phyloP scores from a whole-genome alignment of 2,329 filamentous ascomycete species.

The Cladosporium cucumerinum region DNA sequence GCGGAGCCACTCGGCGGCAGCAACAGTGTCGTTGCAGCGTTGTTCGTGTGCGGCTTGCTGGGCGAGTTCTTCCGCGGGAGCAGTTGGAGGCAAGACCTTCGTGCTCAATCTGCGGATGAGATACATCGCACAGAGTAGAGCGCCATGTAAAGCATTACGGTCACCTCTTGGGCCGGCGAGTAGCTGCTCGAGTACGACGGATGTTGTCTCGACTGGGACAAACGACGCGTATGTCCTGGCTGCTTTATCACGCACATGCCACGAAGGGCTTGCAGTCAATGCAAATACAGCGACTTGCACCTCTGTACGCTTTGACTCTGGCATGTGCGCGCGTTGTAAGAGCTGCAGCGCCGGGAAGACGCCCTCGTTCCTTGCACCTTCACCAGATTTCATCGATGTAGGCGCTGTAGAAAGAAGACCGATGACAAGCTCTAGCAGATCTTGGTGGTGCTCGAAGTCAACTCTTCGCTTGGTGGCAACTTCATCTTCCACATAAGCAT shows the following conservation, averaged over 20 bases:
- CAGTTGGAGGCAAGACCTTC: neutral
- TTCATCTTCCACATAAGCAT: slow-evolving; percentile 59
- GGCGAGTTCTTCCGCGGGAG: neutral
- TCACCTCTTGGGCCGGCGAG: slow-evolving; percentile 4
- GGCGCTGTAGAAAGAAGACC: slow-evolving; percentile 49
- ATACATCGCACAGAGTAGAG: slow-evolving; percentile 32
- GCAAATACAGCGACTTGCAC: slow-evolving; percentile 58
- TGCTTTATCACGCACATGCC: slow-evolving; percentile 79
- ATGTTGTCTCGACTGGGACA: slow-evolving; percentile 18
- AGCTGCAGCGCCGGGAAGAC: slow-evolving; percentile 84
- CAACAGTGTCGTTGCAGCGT: neutral
- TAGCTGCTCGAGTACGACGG: slow-evolving; percentile 13
- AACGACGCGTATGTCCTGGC: slow-evolving; percentile 61
- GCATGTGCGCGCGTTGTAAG: slow-evolving; percentile 67
- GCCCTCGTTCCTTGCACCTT: slow-evolving; percentile 50
- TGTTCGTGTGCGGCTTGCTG: neutral
- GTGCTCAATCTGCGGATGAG: slow-evolving; percentile 16
- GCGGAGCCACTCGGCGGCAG: slow-evolving; percentile 10
- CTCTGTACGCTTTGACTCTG: slow-evolving; percentile 52
- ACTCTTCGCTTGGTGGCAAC: slow-evolving; percentile 51
- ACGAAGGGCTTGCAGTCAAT: slow-evolving; percentile 67
- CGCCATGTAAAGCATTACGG: slow-evolving; percentile 35
- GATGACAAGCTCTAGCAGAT: slow-evolving; percentile 61
- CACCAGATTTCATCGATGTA: slow-evolving; percentile 5
- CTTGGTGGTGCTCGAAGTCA: slow-evolving; percentile 66